Conservation (phyloP, 2,329 filamentous ascomycete genomes). For the Fusarium denticulatum region DNA sequence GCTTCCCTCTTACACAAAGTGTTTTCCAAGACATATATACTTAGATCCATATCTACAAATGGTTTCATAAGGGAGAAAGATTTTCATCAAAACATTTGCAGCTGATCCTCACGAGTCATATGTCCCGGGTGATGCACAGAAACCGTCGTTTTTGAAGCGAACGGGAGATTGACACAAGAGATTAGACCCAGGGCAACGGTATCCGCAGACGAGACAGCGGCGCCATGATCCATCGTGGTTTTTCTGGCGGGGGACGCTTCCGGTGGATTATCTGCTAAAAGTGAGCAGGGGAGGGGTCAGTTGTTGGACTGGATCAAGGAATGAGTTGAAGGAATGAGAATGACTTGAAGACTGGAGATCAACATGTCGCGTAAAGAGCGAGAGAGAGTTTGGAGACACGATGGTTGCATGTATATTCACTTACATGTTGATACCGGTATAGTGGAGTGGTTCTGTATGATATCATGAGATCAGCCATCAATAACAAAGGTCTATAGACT, state of each 20-base stretch:
- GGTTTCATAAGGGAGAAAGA: neutral
- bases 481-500: neutral
- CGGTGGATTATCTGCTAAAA: conserved; percentile 16
- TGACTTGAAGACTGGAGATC: neutral
- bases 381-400: neutral
- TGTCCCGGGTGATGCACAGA: neutral
- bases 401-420: neutral
- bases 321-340: neutral
- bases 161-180: conserved; percentile 34
- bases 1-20: neutral
- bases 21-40: neutral
- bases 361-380: neutral
- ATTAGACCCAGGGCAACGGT: conserved; percentile 19
- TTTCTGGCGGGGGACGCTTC: conserved; percentile 32
- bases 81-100: neutral
- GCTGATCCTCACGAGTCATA: neutral
- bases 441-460: neutral
- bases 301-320: neutral
- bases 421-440: neutral
- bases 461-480: neutral
- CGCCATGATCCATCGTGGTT: conserved; percentile 6
- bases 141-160: conserved; percentile 2
- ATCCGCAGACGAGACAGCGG: conserved; percentile 28
- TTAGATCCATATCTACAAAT: neutral
- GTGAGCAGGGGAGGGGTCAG: conserved; percentile 21